Evolutionary conservation across 371 early-diverging fungal species (phyloP).

Genomic region (Hamiltosporidium magnivora): DNA sequence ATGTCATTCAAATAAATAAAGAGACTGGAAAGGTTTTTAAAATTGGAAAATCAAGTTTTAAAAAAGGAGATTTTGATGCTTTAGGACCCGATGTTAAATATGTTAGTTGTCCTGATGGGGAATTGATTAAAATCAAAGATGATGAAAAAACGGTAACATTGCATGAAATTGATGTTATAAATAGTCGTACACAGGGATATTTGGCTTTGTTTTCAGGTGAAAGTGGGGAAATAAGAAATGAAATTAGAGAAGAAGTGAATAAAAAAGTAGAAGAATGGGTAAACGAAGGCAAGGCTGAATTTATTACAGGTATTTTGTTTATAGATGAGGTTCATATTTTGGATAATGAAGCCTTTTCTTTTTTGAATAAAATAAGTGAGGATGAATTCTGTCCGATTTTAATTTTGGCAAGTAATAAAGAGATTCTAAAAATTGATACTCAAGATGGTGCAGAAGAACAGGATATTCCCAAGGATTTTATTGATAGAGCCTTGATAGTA

Average conservation of each 20-base stretch:
- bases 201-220: constrained; percentile 86
- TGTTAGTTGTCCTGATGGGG: constrained; percentile 95
- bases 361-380: constrained; percentile 84
- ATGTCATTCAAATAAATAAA: constrained; percentile 92
- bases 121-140: constrained; percentile 82
- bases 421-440: constrained; percentile 55
- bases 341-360: constrained; percentile 92
- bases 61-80: constrained; percentile 84
- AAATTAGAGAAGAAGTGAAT: constrained; percentile 92
- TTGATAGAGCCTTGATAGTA: too few relatives aligned
- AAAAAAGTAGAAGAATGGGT: constrained; percentile 87
- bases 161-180: constrained; percentile 97
- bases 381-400: constrained; percentile 82
- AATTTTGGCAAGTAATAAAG: constrained; percentile 90
- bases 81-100: constrained; percentile 83
- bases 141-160: constrained; percentile 84
- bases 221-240: constrained; percentile 86
- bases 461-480: too few relatives aligned
- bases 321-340: constrained; percentile 97
- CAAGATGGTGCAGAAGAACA: too few relatives aligned
- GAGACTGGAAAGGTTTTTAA: constrained; percentile 88
- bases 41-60: constrained; percentile 76
- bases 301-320: constrained; percentile 88
- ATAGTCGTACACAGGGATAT: constrained; percentile 85
- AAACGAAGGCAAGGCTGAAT: constrained; percentile 90